Evolutionary conservation across 768 basidiomycete species (phyloP).

Genomic region (Lentinula detonsa): DNA sequence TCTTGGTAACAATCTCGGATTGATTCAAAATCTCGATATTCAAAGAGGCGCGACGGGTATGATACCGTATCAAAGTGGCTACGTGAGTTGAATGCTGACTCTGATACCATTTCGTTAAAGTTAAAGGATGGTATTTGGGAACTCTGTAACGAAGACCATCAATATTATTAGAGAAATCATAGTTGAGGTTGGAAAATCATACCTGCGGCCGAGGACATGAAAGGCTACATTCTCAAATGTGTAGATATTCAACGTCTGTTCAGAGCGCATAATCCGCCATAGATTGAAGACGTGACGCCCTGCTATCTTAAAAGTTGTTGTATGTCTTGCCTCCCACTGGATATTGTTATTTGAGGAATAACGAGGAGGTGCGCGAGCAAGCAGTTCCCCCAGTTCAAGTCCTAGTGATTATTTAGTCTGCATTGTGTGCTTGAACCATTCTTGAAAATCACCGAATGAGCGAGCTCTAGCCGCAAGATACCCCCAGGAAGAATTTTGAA

Average conservation of each 20-base stretch:
- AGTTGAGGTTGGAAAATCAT: constrained; percentile 11
- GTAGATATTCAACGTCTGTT: constrained; percentile 72
- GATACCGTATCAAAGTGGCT: constrained; percentile 54
- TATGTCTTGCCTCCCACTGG: constrained; percentile 68
- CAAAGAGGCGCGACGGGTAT: constrained; percentile 56
- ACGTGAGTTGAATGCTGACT: constrained; percentile 53
- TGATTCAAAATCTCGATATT: constrained; percentile 77
- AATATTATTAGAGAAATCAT: background rate
- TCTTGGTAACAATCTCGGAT: constrained; percentile 81
- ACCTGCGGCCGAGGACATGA: constrained; percentile 75
- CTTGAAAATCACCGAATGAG: constrained; percentile 40
- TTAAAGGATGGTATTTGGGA: constrained; percentile 62
- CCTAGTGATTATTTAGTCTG: constrained; percentile 32
- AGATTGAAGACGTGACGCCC: constrained; percentile 91
- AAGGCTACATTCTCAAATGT: constrained; percentile 89
- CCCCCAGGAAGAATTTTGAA: constrained; percentile 87
- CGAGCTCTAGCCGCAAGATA: constrained; percentile 69
- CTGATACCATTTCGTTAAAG: constrained; percentile 64
- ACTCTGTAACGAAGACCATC: constrained; percentile 38
- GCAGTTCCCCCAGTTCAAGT: constrained; percentile 62
- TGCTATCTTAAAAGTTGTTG: constrained; percentile 75
- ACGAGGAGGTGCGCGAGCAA: constrained; percentile 67
- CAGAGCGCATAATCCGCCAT: constrained; percentile 89
- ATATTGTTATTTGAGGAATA: constrained; percentile 32
- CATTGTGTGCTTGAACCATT: background rate